phyloP scores from a whole-genome alignment of 148 eudicot genomes.

The Amaranthus cruentus region DNA sequence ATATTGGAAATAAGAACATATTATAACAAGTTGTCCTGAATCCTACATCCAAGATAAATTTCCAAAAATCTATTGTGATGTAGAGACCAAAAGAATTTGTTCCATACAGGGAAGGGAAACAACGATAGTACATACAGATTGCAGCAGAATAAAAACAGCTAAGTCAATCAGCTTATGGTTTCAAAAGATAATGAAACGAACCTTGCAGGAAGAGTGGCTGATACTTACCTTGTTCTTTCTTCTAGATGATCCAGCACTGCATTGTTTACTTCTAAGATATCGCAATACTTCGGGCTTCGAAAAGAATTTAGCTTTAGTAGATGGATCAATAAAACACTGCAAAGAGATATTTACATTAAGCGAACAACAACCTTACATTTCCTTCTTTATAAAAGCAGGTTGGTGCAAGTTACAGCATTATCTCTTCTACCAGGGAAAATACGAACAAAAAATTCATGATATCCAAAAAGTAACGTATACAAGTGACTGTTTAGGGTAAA shows the following conservation, averaged over 20 bases:
- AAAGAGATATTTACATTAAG: background rate
- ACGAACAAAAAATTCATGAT: background rate
- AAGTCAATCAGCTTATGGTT: slow-evolving; percentile 9
- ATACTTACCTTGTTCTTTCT: slow-evolving; percentile 19
- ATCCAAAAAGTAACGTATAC: too few species aligned
- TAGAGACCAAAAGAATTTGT: background rate
- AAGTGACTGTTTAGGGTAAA: background rate
- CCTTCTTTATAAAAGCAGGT: background rate
- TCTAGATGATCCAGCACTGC: slow-evolving; percentile 24
- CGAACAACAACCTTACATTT: background rate
- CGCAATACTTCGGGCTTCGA: slow-evolving; percentile 62
- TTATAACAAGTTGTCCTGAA: too few species aligned
- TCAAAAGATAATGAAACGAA: slow-evolving; percentile 22
- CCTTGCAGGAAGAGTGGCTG: slow-evolving; percentile 30
- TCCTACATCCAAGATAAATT: background rate
- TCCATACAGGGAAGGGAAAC: background rate
- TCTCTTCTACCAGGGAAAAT: background rate
- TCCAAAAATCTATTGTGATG: background rate
- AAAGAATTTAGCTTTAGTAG: slow-evolving; percentile 50
- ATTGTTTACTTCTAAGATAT: slow-evolving; percentile 39
- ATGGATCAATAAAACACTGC: slow-evolving; percentile 58
- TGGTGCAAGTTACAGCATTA: background rate
- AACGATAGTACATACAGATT: background rate
- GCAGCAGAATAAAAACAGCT: background rate
- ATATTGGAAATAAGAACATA: background rate